Base-by-base conservation (phyloP, 139 green algal species). In the Micromonas pusilla region DNA sequence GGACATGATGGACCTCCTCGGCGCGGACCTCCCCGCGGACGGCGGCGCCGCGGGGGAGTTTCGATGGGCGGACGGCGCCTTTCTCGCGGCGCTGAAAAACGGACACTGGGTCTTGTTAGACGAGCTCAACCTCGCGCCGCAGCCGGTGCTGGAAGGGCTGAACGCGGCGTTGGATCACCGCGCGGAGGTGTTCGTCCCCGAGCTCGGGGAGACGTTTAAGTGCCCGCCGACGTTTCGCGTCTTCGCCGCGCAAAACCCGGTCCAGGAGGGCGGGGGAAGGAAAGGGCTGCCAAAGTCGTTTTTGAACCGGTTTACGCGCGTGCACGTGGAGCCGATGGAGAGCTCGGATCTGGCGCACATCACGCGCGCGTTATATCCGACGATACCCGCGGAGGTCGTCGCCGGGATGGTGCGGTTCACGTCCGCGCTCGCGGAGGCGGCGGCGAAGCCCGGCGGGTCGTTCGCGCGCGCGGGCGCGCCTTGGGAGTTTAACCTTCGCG, bases 1-100 rank as follows among this genome's bases (percentile, higher is more conserved):
- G 0, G 96, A 99, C 86, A 99, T 99, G 92, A 97, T 97, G 90
- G 96, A 99, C 70, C 85, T 99, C 62, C 88, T 99, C 72, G 96
- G 96, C 0, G 91, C 94, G 0, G 96, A 99, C 77, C 87, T 99
- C 75, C 96, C 95, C 0, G 85, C 91, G 4, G 82, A 89, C 25
- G 89, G 89, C 3, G 96, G 93, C 33, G 81, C 80, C 25, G 84
- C 89, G 13, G 95, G 93, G 0, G 84, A 95, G 70, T 99, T 99
- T 83, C 78, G 85, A 9, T 99, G 95, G 90, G 90, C 85, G 36
- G 93, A 98, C 66, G 96, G 96, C 4, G 92, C 96, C 30, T 88
- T 99, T 84, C 88, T 99, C 65, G 75, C 73, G 13, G 95, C 95
- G 0, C 81, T 99, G 20, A 90, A 91, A 66, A 66, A 80, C 0